Conservation (phyloP, 306 rosid genomes). For the Aeschynomene evenia region DNA sequence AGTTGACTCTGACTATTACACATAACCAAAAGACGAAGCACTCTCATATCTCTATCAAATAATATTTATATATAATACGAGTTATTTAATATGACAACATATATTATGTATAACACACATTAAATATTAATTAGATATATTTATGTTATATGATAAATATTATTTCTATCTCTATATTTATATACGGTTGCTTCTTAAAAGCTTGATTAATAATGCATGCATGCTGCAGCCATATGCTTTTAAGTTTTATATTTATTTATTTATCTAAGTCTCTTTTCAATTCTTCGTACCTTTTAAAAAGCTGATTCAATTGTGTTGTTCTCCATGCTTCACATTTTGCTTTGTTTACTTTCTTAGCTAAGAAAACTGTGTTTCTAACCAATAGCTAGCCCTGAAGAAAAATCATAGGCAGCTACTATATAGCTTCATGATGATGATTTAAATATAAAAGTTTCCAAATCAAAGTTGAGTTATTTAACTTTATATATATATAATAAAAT, state of each 20-base stretch:
- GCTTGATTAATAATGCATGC: no score
- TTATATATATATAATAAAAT: no score
- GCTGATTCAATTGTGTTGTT: conserved; percentile 25
- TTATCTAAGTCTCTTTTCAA: conserved; percentile 11
- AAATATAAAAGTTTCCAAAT: no score
- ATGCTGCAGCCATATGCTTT: conserved; percentile 30
- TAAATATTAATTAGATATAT: no score
- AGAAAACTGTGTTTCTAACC: not conserved
- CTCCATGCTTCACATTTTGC: not conserved
- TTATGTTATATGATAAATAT: no score
- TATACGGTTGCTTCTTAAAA: conserved; percentile 13
- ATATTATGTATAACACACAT: no score
- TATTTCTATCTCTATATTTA: no score
- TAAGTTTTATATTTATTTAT: no score
- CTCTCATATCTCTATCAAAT: no score
- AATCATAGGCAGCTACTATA: not conserved
- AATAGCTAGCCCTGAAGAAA: not conserved
- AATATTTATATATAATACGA: no score
- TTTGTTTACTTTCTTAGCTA: not conserved
- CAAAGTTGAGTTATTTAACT: no score
- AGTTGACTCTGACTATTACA: conserved; percentile 5
- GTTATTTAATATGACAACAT: no score
- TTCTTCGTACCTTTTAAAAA: conserved; percentile 25
- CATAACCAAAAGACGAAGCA: conserved; percentile 29
- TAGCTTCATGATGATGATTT: not conserved